Conservation (phyloP, 768 basidiomycete genomes). For the Sarcodon aspratus region DNA sequence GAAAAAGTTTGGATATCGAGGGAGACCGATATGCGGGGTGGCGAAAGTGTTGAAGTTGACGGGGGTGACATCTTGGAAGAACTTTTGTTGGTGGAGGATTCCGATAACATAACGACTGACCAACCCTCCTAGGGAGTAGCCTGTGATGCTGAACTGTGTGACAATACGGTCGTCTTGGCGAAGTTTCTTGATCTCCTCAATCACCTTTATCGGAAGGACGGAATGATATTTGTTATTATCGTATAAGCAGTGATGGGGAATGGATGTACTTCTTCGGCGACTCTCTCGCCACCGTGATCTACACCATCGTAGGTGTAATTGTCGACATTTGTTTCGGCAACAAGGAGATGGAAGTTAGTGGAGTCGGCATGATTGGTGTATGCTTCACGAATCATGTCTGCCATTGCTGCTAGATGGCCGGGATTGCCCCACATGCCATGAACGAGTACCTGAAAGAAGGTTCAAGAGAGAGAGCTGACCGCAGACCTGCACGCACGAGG, state of each 20-base stretch:
- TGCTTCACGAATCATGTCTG: constrained; percentile 39
- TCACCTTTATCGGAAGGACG: constrained; percentile 28
- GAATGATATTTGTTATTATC: not conserved
- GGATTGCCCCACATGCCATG: constrained; percentile 81
- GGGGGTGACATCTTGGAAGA: constrained; percentile 62
- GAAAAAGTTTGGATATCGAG: constrained; percentile 46
- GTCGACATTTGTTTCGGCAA: constrained; percentile 53
- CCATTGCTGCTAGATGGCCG: constrained; percentile 46
- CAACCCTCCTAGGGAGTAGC: constrained; percentile 77
- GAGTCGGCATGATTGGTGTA: constrained; percentile 2
- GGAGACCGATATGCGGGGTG: constrained; percentile 75
- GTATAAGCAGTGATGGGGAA: not conserved
- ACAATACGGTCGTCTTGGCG: constrained; percentile 44
- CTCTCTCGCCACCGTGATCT: constrained; percentile 75
- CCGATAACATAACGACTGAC: constrained; percentile 73
- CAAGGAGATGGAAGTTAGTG: constrained; percentile 41
- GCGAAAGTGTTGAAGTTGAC: constrained; percentile 79
- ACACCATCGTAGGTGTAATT: constrained; percentile 74
- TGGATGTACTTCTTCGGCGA: constrained; percentile 58
- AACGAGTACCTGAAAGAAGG: constrained; percentile 18
- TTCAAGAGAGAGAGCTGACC: not conserved
- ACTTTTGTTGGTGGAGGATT: constrained; percentile 51
- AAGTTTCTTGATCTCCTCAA: constrained; percentile 41
- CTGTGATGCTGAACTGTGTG: constrained; percentile 59
- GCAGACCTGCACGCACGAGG: constrained; percentile 12